phyloP scores from a whole-genome alignment of 176 grass and related monocot genomes.

The Phoenix roebelenii region DNA sequence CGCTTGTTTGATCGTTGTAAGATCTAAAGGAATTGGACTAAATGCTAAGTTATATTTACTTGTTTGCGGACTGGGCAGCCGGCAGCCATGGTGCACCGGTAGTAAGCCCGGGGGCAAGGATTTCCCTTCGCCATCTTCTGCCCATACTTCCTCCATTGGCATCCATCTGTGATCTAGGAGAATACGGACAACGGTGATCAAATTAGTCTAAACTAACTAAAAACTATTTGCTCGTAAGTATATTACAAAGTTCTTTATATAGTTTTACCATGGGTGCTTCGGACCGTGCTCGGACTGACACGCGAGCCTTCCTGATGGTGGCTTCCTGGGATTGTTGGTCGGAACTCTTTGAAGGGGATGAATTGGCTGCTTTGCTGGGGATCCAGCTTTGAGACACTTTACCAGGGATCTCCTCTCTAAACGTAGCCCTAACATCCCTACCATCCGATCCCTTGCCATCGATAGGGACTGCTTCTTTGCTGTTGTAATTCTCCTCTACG shows the following conservation, averaged over 20 bases:
- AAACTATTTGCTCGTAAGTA: too few relatives aligned
- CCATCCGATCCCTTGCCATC: neutral
- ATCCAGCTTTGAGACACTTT: too few relatives aligned
- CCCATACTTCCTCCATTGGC: constrained; percentile 98
- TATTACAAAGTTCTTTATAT: too few relatives aligned
- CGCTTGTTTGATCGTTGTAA: too few relatives aligned
- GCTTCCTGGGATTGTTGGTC: constrained; percentile 39
- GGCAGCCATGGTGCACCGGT: constrained; percentile 91
- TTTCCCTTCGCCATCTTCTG: constrained; percentile 99
- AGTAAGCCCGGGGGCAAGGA: constrained; percentile 88
- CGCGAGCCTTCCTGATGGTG: constrained; percentile 83
- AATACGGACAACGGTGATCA: neutral
- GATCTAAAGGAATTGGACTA: too few relatives aligned
- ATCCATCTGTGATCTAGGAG: constrained; percentile 76
- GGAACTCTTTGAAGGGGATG: constrained; percentile 25
- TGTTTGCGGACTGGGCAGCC: constrained; percentile 92
- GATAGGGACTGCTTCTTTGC: constrained; percentile 25
- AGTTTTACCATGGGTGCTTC: constrained; percentile 72
- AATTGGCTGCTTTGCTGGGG: neutral
- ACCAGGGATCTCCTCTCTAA: constrained; percentile 21
- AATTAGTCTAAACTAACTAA: neutral
- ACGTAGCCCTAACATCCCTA: too few relatives aligned
- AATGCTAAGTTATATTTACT: constrained; percentile 22
- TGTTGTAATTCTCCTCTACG: neutral
- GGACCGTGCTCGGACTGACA: constrained; percentile 85